Base-by-base conservation (phyloP, 129 eudicot genomes). In the Chrysanthemum lavandulifolium region DNA sequence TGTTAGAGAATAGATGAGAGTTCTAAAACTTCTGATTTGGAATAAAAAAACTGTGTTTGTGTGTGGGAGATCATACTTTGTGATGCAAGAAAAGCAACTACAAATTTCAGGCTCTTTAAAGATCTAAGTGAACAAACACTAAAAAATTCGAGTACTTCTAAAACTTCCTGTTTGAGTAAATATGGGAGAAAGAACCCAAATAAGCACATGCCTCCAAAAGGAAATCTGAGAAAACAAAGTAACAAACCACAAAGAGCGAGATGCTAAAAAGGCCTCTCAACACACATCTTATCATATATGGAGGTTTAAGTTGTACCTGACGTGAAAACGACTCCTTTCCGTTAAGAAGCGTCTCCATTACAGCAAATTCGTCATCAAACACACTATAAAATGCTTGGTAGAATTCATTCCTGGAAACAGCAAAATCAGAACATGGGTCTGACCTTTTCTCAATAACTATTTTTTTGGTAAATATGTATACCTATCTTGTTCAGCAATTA, bases 301-400 rank as follows among this genome's bases (percentile, higher is more conserved):
- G 36, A 67, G 36, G 60, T 25, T 56, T 10, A 18, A 40, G 66
- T 45, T 61, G 66, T 80, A 95, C 99, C 97, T 90, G 88, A 67
- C 67, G 73, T 73, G 99, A 87, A 88, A 84, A 95, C 52, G 88
- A 82, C 87, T 95, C 99, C 80, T 95, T 95, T 75, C 92, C 87
- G 23, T 83, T 84, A 79, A 90, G 86, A 83, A 95, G 85, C 16
- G 81, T 81, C 71, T 90, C 94, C 97, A 88, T 88, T 74, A 80
- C 94, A 76, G 91, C 84, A 79, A 72, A 90, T 63, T 86, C 91
- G 81, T 95, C 87, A 78, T 86, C 91, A 80, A 95, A 95, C 14
- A 86, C 94, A 68, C 91, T 79, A 78, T 95, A 95, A 78, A 90
- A 86, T 23, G 61, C 61, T 61, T 71, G 78, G 82, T 95, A 95